Conservation (phyloP, 2,329 filamentous ascomycete species). For the Alternaria brassicicola region DNA sequence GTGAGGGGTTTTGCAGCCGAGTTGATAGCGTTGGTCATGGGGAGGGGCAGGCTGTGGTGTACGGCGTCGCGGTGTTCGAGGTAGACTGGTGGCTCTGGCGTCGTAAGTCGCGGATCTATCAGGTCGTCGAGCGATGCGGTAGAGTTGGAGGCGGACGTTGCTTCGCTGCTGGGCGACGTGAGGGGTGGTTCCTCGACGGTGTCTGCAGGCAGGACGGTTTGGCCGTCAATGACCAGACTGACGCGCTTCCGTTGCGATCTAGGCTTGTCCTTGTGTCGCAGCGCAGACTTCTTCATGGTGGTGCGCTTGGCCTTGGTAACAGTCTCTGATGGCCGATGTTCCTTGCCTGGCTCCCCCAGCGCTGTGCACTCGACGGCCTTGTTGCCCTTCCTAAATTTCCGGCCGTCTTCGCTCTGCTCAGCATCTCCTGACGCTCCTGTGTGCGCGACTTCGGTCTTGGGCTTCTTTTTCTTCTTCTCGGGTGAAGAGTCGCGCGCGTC, state of each 20-base stretch:
- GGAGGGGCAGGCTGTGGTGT: constrained; percentile 41
- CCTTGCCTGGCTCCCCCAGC: constrained; percentile 13
- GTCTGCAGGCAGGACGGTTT: constrained; percentile 48
- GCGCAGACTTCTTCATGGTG: constrained; percentile 42
- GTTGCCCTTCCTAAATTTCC: constrained; percentile 25
- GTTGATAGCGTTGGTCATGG: constrained; percentile 26
- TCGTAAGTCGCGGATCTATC: constrained; percentile 41
- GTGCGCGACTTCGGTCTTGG: constrained; percentile 14
- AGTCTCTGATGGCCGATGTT: constrained; percentile 21
- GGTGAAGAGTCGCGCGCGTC: constrained; percentile 37
- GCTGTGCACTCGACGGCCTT: constrained; percentile 22
- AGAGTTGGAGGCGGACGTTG: constrained; percentile 38
- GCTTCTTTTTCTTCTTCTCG: constrained; percentile 35
- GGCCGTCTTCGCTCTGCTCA: constrained; percentile 28
- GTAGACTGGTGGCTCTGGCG: constrained; percentile 16
- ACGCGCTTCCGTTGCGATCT: constrained; percentile 43
- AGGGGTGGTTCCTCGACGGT: constrained; percentile 35
- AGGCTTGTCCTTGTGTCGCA: constrained; percentile 34
- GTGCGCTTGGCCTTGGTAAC: constrained; percentile 37
- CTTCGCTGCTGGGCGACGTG: constrained; percentile 39
- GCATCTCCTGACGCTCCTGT: constrained; percentile 27
- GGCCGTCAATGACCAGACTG: constrained; percentile 47
- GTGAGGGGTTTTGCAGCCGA: constrained; percentile 30
- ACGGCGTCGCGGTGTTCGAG: constrained; percentile 34
- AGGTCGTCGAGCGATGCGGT: constrained; percentile 40